These are phyloP conservation scores for Parsonsia alboflavescens DNA, from an alignment of 257 asterid genomes.

Conservation along the genomic window DNA sequence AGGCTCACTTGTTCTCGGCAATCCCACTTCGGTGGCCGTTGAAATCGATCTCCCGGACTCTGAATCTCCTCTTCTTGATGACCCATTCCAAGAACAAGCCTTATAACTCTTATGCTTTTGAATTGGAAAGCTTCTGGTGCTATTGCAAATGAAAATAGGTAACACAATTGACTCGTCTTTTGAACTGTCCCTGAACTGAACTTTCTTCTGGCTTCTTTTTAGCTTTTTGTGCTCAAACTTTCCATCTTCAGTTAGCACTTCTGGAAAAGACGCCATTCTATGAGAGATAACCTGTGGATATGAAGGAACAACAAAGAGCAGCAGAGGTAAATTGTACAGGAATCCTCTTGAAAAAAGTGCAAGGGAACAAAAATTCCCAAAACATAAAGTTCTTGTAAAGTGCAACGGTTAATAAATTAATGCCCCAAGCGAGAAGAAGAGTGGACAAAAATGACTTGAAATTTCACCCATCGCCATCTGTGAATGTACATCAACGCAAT, in stretches of 20 bases:
- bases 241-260: conserved; percentile 61
- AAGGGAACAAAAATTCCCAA: conserved; percentile 1
- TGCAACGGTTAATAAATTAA: too few species aligned
- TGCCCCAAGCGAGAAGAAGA: too few species aligned
- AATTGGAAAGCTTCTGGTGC: conserved; percentile 45
- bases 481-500: too few species aligned
- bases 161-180: conserved; percentile 43
- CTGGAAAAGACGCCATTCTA: conserved; percentile 65
- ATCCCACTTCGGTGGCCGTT: conserved; percentile 18
- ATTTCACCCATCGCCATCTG: too few species aligned
- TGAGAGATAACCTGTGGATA: not conserved
- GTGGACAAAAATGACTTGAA: too few species aligned
- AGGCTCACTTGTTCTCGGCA: conserved; percentile 41
- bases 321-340: not conserved
- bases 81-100: conserved; percentile 31
- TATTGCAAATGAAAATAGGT: conserved; percentile 72
- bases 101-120: conserved; percentile 24
- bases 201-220: conserved; percentile 35
- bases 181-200: conserved; percentile 40
- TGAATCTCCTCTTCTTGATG: conserved; percentile 34
- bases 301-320: not conserved
- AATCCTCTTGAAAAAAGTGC: conserved; percentile 1
- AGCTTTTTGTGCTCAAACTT: conserved; percentile 30
- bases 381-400: too few species aligned
- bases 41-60: conserved; percentile 33